Evolutionary conservation across 495 filamentous ascomycete species (phyloP).

Genomic region (Talaromyces adpressus): DNA sequence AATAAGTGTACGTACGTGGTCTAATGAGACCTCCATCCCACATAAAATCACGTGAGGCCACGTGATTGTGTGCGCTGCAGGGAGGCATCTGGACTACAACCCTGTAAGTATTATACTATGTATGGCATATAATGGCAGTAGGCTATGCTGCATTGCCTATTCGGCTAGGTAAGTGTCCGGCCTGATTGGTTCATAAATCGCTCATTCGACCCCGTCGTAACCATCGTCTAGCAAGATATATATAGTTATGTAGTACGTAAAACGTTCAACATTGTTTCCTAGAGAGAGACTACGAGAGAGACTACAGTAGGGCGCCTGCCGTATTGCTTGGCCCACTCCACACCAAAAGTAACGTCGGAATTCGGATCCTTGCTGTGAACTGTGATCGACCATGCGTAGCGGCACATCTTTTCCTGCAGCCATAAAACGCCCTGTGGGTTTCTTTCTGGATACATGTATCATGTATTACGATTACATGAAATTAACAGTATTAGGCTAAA

Average conservation of each 20-base stretch:
- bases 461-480: not conserved
- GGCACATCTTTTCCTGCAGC: not conserved
- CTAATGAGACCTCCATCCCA: not conserved
- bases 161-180: not conserved
- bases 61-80: not conserved
- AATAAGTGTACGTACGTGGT: not conserved
- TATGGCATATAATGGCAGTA: not conserved
- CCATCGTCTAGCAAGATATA: not conserved
- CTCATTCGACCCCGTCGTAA: not conserved
- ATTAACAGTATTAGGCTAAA: not conserved
- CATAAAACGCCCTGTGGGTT: not conserved
- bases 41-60: not conserved
- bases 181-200: not conserved
- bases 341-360: not conserved
- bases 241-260: not conserved
- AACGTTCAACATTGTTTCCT: not conserved
- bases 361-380: not conserved
- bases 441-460: not conserved
- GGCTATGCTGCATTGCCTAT: not conserved
- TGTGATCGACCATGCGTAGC: not conserved
- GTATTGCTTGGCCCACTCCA: not conserved
- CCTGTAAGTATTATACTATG: not conserved
- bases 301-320: not conserved
- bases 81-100: not conserved
- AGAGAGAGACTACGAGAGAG: too few relatives aligned